Conservation (phyloP, 192 early-diverging fungal species). For the Gamsiella multidivaricata region DNA sequence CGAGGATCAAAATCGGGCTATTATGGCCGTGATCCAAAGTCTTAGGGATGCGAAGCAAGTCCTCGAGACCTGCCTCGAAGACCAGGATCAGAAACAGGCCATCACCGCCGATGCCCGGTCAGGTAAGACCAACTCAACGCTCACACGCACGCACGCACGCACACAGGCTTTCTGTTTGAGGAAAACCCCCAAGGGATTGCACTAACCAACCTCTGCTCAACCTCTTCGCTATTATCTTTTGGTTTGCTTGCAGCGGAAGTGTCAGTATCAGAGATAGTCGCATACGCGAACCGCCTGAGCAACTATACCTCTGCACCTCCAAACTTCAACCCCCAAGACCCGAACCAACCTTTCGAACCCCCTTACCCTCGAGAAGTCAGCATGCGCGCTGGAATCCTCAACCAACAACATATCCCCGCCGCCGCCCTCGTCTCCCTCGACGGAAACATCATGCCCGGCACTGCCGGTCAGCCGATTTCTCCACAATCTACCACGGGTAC, state of each 20-base stretch:
- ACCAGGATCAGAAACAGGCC: constrained; percentile 35
- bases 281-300: constrained; percentile 62
- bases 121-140: too few species aligned
- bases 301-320: constrained; percentile 66
- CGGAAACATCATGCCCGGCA: constrained; percentile 42
- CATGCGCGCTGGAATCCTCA: constrained; percentile 61
- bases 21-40: constrained; percentile 52
- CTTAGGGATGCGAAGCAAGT: constrained; percentile 45
- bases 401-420: constrained; percentile 60
- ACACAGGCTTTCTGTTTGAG: too few species aligned
- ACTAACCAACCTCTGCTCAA: background rate
- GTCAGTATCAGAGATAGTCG: constrained; percentile 59
- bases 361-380: constrained; percentile 66
- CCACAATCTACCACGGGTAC: background rate
- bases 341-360: constrained; percentile 59
- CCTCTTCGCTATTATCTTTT: background rate
- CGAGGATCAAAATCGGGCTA: constrained; percentile 54
- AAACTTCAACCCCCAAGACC: constrained; percentile 59
- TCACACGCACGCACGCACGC: too few species aligned
- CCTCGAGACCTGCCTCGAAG: constrained; percentile 44
- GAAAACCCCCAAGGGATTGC: too few species aligned
- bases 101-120: constrained; percentile 31
- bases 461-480: constrained; percentile 4
- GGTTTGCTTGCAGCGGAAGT: constrained; percentile 24
- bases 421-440: constrained; percentile 45